Base-by-base conservation (phyloP, 129 eudicot genomes). In the Chrysanthemum lavandulifolium region DNA sequence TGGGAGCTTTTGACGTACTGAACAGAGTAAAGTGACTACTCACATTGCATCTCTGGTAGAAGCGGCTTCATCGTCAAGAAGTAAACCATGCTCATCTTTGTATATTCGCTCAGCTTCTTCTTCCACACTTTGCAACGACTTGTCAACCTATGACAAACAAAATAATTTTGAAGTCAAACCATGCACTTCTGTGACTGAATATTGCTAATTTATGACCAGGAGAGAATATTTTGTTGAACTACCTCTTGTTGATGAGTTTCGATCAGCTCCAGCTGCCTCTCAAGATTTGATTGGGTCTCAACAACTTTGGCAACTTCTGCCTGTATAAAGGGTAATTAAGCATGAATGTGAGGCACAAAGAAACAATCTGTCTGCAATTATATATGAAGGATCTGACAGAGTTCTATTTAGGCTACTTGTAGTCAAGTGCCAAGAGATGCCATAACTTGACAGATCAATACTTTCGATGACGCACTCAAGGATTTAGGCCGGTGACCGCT, bases 221-320 rank as follows among this genome's bases (percentile, higher is more conserved):
- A 63, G 6, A 9, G n/a, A 45, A 65, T 68, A 10, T 31, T 45
- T 62, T 19, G 29, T 61, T 25, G 13, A 53, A 9, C 31, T 84
- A 94, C 98, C 97, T 94, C 98, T 65, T 90, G 91, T 79, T 90
- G 96, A 82, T 94, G 98, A 76, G 97, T 90, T 80, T 94, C 98
- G 71, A 94, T 94, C 23, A 94, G 88, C 86, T 94, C 98, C 80
- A 94, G 80, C 69, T 88, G 97, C 67, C 97, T 82, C 78, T 94
- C 98, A 83, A 94, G 82, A 81, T 76, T 87, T 45, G 90, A 84
- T 80, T 93, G 97, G 53, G 89, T 85, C 80, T 90, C 98, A 78
- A 90, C 96, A 50, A 90, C 98, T 78, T 88, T 90, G 0, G 93
- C 98, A 65, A 94, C 98, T 81, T 94, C 97, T 67, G 89, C 92